Conservation (phyloP, 78 protist genomes). For the Tieghemostelium lacteum region DNA sequence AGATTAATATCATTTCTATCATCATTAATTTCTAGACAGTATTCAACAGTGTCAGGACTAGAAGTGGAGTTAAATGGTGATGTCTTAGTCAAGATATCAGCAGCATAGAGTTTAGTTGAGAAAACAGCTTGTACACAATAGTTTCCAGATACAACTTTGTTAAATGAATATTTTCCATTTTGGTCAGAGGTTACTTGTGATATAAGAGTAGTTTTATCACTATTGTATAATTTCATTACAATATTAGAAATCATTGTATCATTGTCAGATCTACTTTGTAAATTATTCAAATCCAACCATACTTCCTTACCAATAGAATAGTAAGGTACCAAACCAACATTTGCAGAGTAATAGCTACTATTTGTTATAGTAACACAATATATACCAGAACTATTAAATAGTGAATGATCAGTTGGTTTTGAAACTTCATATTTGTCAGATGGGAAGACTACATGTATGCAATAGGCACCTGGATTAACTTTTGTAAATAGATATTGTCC, state of each 20-base stretch:
- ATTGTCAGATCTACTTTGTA: not conserved
- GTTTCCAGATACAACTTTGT: conserved; percentile 19
- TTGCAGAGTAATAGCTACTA: not conserved
- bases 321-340: conserved; percentile 1
- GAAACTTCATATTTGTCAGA: not conserved
- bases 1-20: not conserved
- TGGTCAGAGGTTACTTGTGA: not conserved
- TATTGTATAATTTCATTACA: not conserved
- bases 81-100: not conserved
- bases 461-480: conserved; percentile 9
- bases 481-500: not conserved
- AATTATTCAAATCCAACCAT: conserved; percentile 1
- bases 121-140: not conserved
- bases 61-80: not conserved
- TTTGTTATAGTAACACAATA: conserved; percentile 9
- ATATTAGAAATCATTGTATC: not conserved
- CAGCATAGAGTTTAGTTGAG: not conserved
- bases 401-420: not conserved
- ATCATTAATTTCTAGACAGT: not conserved
- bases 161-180: conserved; percentile 10
- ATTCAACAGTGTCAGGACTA: not conserved
- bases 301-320: not conserved
- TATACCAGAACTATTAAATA: conserved; percentile 1
- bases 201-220: not conserved
- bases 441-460: conserved; percentile 14